Evolutionary conservation across 306 rosid genomes (phyloP).

Genomic region (Betula pendula): DNA sequence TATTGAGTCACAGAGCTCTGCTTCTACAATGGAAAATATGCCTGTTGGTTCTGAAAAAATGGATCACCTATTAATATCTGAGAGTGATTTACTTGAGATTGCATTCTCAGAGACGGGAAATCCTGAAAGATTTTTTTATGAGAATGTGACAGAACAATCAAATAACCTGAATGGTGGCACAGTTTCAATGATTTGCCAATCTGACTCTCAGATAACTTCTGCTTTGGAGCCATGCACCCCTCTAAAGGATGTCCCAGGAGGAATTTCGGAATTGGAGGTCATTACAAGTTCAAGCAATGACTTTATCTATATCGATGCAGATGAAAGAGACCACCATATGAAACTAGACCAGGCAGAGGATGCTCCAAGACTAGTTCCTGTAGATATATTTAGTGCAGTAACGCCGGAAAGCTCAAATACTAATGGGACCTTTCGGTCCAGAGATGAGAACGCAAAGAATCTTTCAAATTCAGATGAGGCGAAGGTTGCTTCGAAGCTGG

Average conservation of each 20-base stretch:
- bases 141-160: conserved; percentile 39
- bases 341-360: conserved; percentile 43
- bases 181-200: conserved; percentile 41
- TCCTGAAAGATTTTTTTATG: conserved; percentile 47
- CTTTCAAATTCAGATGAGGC: neutral
- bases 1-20: conserved; percentile 51
- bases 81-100: conserved; percentile 79
- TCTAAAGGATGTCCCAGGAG: conserved; percentile 25
- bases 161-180: conserved; percentile 44
- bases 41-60: conserved; percentile 40
- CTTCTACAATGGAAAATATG: conserved; percentile 41
- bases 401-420: neutral
- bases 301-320: conserved; percentile 38
- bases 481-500: neutral
- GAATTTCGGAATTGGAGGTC: conserved; percentile 51
- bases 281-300: conserved; percentile 44
- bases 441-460: neutral
- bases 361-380: conserved; percentile 61
- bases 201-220: conserved; percentile 34
- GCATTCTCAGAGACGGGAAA: conserved; percentile 62
- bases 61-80: conserved; percentile 63
- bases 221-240: conserved; percentile 40
- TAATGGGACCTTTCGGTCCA: neutral
- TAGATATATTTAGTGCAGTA: conserved; percentile 55
- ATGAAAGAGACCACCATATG: conserved; percentile 37